Evolutionary conservation across 805 yeast species (phyloP).

Genomic region (Saturnispora diversa): DNA sequence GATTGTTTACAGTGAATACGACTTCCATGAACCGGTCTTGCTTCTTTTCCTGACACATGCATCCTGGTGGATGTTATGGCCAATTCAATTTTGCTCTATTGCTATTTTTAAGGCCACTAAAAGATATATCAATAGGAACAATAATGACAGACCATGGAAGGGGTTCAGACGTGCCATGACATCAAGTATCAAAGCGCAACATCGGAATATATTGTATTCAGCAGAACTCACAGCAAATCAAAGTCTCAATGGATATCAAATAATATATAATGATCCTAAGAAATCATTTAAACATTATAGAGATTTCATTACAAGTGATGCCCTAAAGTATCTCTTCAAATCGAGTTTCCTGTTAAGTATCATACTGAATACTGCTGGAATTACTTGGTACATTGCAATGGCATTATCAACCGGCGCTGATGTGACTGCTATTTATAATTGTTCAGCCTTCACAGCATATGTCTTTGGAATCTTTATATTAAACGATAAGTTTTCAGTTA

Average conservation of each 20-base stretch:
- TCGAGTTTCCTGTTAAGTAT: constrained; percentile 40
- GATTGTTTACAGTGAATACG: constrained; percentile 46
- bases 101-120: constrained; percentile 38
- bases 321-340: constrained; percentile 40
- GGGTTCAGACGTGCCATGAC: constrained; percentile 28
- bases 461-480: constrained; percentile 73
- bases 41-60: constrained; percentile 67
- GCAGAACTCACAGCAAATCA: constrained; percentile 28
- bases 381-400: constrained; percentile 83
- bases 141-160: constrained; percentile 25
- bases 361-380: constrained; percentile 66
- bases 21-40: constrained; percentile 62
- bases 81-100: constrained; percentile 48
- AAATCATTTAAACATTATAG: constrained; percentile 23
- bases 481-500: constrained; percentile 53
- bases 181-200: constrained; percentile 36
- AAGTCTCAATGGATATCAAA: constrained; percentile 25
- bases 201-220: constrained; percentile 34
- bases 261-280: constrained; percentile 24
- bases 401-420: constrained; percentile 73
- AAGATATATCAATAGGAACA: constrained; percentile 21
- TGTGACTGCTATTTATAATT: constrained; percentile 84
- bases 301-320: constrained; percentile 36
- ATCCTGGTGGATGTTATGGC: constrained; percentile 69
- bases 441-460: constrained; percentile 83